Base-by-base conservation (phyloP, 2,329 filamentous ascomycete species). In the Colletotrichum tabaci region DNA sequence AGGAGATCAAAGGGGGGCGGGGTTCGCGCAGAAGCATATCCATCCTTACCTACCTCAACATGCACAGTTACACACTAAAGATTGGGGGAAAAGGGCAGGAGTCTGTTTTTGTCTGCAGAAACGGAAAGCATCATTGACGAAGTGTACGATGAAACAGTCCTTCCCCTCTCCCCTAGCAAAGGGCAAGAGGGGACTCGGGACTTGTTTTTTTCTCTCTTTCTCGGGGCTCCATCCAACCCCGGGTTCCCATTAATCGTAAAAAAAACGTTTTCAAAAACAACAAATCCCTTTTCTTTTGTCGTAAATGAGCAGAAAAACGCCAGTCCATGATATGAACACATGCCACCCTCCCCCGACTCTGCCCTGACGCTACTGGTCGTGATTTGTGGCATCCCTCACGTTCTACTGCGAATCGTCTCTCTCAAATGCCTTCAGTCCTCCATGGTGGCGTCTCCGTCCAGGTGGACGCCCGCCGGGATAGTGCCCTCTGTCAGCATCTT, bases 401-500 rank as follows among this genome's bases (percentile, higher is more conserved):
- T 23, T 38, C n/a, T 15, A 40, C 10, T 23, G 50, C 18, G 9
- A 55, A 21, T 21, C 4, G 10, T 15, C 55, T n/a, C 18, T 13
- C 21, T 23, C 10, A n/a, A n/a, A 40, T 38, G 9, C 35, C 57
- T 78, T 81, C 56, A 92, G 77, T 91, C 89, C 82, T 92, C 89
- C 90, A 92, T 92, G 23, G 58, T 64, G 16, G 82, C 83, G 75
- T 88, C 87, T 50, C 84, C 86, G 56, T 85, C 86, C 46, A 83
- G 78, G 46, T 89, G 85, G 42, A 91, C 88, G 38, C 91, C 93
- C 44, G 88, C 87, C 2, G 96, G 96, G 81, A 98, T 87, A 78
- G 93, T 87, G 2, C 96, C 96, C 81, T 98, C 96, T 74, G 94
- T 93, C 75, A 98, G 84, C 82, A 96, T 94, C 85, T 96, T 97